phyloP scores from a whole-genome alignment of 306 rosid genomes.

The Cicer bijugum region DNA sequence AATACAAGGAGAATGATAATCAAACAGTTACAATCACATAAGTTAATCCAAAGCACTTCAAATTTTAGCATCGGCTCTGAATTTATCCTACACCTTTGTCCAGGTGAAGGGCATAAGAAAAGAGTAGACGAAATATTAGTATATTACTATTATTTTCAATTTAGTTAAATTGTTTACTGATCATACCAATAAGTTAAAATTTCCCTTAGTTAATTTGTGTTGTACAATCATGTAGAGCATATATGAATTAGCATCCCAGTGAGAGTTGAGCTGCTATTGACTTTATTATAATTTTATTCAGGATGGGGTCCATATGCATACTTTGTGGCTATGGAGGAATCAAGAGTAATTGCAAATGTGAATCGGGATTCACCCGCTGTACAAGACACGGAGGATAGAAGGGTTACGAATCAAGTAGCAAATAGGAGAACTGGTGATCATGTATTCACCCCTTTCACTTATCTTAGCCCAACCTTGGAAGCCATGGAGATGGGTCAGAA shows the following conservation, averaged over 20 bases:
- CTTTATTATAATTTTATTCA: conserved; percentile 40
- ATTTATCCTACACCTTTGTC: not conserved
- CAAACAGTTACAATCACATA: too few relatives aligned
- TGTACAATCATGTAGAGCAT: not conserved
- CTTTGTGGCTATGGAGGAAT: conserved; percentile 67
- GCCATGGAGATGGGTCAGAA: conserved; percentile 64
- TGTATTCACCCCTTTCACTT: conserved; percentile 40
- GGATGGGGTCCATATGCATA: conserved; percentile 98
- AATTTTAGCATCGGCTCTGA: too few relatives aligned
- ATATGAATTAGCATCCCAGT: not conserved
- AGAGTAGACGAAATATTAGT: not conserved
- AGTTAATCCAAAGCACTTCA: too few relatives aligned
- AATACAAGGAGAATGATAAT: too few relatives aligned
- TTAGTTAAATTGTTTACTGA: not conserved
- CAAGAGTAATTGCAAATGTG: conserved; percentile 36
- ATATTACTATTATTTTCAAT: too few relatives aligned
- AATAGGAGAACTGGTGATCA: conserved; percentile 45
- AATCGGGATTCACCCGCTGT: conserved; percentile 34
- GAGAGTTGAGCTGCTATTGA: not conserved
- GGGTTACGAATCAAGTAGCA: conserved; percentile 36
- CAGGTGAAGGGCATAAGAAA: not conserved
- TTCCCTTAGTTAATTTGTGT: not conserved
- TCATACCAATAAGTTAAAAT: too few relatives aligned
- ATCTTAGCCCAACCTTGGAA: conserved; percentile 54
- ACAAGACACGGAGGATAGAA: conserved; percentile 44